Conservation (phyloP, 2,329 filamentous ascomycete species). For the Ilyonectria sp. region DNA sequence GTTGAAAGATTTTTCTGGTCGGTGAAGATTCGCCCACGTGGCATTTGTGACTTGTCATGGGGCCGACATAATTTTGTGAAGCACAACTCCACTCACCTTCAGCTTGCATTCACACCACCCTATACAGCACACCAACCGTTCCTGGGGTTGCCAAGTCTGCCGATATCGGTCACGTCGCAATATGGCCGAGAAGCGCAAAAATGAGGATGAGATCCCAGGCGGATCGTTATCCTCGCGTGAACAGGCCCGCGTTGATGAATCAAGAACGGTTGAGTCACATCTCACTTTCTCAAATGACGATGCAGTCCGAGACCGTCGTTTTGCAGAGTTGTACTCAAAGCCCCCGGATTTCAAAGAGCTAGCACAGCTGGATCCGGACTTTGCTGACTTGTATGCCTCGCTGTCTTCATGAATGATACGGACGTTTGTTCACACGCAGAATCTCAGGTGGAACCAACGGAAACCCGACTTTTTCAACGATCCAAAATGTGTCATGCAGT, state of each 20-base stretch:
- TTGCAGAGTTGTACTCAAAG: constrained; percentile 57
- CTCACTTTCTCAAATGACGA: constrained; percentile 14
- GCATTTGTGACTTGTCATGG: constrained; percentile 3
- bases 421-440: constrained; percentile 9
- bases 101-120: neutral
- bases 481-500: constrained; percentile 81
- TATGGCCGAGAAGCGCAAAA: constrained; percentile 45
- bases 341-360: constrained; percentile 62
- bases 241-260: neutral
- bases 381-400: constrained; percentile 58
- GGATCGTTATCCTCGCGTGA: neutral
- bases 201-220: constrained; percentile 15
- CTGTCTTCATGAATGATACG: neutral
- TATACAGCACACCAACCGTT: neutral
- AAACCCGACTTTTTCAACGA: constrained; percentile 77
- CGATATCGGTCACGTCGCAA: neutral
- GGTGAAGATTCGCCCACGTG: neutral
- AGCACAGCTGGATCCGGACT: constrained; percentile 57
- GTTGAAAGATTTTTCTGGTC: neutral
- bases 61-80: constrained; percentile 23
- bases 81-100: neutral
- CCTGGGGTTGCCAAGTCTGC: neutral
- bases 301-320: constrained; percentile 49
- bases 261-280: neutral
- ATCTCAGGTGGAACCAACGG: constrained; percentile 40